Evolutionary conservation across 495 filamentous ascomycete genomes (phyloP).

Genomic region (Rusavskia elegans): DNA sequence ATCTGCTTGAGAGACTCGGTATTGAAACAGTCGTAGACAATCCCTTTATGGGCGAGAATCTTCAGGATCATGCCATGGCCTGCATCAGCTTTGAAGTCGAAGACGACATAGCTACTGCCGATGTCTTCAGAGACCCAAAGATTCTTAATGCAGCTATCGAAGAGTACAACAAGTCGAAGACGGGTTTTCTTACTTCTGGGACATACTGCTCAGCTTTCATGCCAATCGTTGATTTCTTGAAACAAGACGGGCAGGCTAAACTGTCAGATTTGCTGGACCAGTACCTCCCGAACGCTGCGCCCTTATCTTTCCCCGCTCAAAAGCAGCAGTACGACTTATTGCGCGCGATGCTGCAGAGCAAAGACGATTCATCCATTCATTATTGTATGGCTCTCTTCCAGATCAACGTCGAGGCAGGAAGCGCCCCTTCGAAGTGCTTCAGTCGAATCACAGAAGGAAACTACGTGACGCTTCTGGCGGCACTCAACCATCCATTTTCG

Average conservation of each 20-base stretch:
- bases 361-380: no score
- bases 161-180: neutral
- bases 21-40: constrained; percentile 39
- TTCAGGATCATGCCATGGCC: constrained; percentile 27
- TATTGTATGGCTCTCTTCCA: no score
- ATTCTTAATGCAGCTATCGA: no score
- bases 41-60: constrained; percentile 31
- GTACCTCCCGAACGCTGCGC: no score
- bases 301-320: no score
- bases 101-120: constrained; percentile 5
- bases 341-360: no score
- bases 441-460: constrained; percentile 4
- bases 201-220: constrained; percentile 4
- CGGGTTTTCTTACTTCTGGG: constrained; percentile 5
- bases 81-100: constrained; percentile 7
- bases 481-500: constrained; percentile 33
- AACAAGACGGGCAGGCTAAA: neutral
- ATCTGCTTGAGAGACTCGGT: constrained; percentile 28
- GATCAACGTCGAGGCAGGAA: no score
- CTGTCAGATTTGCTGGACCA: no score
- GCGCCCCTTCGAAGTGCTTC: neutral
- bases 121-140: neutral
- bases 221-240: neutral
- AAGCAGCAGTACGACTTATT: no score
- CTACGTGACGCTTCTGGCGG: constrained; percentile 7